phyloP scores from a whole-genome alignment of 2,329 filamentous ascomycete species.

The Calonectria leucothoes region DNA sequence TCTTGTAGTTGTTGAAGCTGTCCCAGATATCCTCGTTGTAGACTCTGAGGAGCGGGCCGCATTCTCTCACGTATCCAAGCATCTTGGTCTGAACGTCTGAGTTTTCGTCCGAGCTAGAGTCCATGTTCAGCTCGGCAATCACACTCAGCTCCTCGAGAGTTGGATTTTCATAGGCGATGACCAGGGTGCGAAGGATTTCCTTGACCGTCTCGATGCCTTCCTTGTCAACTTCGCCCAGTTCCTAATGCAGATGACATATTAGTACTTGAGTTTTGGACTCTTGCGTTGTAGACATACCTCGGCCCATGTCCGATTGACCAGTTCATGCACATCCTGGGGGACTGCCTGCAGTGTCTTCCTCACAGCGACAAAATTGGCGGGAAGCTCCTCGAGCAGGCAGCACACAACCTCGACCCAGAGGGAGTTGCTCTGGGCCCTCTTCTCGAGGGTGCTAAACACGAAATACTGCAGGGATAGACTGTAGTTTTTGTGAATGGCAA shows the following conservation, averaged over 20 bases:
- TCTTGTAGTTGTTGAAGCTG: constrained; percentile 2
- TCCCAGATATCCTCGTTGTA: constrained; percentile 18
- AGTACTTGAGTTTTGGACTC: background rate
- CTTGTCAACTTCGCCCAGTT: constrained; percentile 14
- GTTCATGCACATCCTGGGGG: constrained; percentile 15
- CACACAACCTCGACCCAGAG: constrained; percentile 21
- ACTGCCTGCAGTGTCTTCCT: constrained; percentile 12
- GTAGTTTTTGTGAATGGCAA: constrained; percentile 8
- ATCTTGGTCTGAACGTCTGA: constrained; percentile 11
- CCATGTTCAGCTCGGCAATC: constrained; percentile 15
- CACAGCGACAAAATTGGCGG: constrained; percentile 11
- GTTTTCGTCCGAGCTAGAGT: background rate
- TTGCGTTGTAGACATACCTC: constrained; percentile 4
- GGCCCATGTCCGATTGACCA: constrained; percentile 14
- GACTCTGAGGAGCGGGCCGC: constrained; percentile 19
- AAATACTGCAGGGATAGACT: constrained; percentile 17
- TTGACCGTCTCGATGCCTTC: constrained; percentile 18
- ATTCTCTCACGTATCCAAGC: constrained; percentile 15
- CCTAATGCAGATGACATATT: background rate
- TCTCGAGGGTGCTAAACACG: constrained; percentile 17
- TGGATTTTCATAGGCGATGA: constrained; percentile 22
- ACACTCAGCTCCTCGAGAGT: constrained; percentile 20
- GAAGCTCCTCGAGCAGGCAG: constrained; percentile 6
- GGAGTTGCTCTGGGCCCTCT: constrained; percentile 17
- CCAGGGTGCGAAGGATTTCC: constrained; percentile 26